Evolutionary conservation across 805 yeast species (phyloP), one percentile per base, ranked within the genome.

Genomic region (Ogataea neopini): DNA sequence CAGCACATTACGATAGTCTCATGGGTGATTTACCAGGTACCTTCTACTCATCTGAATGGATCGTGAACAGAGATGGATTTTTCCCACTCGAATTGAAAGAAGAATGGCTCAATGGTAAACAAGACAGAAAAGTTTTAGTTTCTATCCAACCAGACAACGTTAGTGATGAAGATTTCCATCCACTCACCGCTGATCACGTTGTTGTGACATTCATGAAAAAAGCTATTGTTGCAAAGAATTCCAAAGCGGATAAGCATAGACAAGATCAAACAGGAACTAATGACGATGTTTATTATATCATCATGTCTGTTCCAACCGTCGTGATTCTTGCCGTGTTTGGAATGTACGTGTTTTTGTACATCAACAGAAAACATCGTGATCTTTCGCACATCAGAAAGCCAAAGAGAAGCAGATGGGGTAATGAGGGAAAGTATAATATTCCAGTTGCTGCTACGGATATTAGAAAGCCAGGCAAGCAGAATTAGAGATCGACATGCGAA

Each of bases 1-100:
- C 53, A 2, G 29, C 50, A 13, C 50, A 49, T 11, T 39, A 42
- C 14, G 35, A 32, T n/a, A 43, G 37, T 8, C 47, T 46, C 22
- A 39, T 51, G 19, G 71, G 72, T 18, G 69, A 54, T 14, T 44
- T 68, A 26, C 58, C 63, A 1, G 73, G 72, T 9, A 50, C 75
- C 17, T 86, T 88, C 59, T 86, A 70, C 67, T 67, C 80, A 1
- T 74, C 90, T 6, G 94, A 84, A 6, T 89, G 96, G 96, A 43
- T 88, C 7, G 48, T 58, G 5, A 79, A 77, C 50, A 67, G 72
- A 25, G 76, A 77, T 48, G 97, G 96, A 11, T 76, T 71, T 56
- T 79, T 68, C 54, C 83, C 92, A 3, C 62, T 89, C 35, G 79
- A 79, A 32, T 68, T 88, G 34, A 63, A 75, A 30, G 80, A 77